phyloP scores from a whole-genome alignment of 306 rosid genomes.

The Malus domestica region ASM211411v1 NC_041804.1:18302001-18302500 shows the following conservation, averaged over 20 bases:
- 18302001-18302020: neutral
- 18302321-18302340: neutral
- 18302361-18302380: neutral
- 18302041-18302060: neutral
- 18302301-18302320: too few species aligned
- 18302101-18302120: neutral
- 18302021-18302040: neutral
- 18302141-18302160: neutral
- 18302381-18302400: too few species aligned
- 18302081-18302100: neutral
- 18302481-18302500: neutral
- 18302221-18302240: neutral
- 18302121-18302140: neutral
- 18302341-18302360: neutral
- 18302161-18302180: neutral
- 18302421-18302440: neutral
- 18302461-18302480: constrained; percentile 32
- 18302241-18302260: neutral
- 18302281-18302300: neutral
- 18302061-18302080: neutral
- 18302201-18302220: too few species aligned
- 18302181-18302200: neutral
- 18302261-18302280: neutral
- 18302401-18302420: neutral
- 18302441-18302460: neutral